These are phyloP conservation scores for Huntiella bhutanensis DNA, from an alignment of 2,329 filamentous ascomycete genomes.

Conservation along the genomic window DNA sequence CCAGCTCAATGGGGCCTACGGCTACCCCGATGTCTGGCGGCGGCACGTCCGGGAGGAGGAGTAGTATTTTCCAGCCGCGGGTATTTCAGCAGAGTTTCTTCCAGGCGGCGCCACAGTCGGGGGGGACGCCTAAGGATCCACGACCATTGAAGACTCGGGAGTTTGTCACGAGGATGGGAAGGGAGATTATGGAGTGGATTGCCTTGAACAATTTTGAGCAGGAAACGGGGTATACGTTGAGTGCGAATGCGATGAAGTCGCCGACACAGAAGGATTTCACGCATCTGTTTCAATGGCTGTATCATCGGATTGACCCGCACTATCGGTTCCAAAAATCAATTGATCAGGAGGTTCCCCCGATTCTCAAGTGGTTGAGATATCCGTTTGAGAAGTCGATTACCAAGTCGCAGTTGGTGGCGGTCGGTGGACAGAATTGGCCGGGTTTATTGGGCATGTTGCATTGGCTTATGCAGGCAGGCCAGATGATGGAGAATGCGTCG, in stretches of 20 bases:
- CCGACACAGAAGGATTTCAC: slow-evolving; percentile 98
- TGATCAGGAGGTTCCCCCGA: slow-evolving; percentile 80
- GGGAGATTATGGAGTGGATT: slow-evolving; percentile 82
- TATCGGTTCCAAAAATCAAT: slow-evolving; percentile 90
- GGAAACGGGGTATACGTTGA: slow-evolving; percentile 90
- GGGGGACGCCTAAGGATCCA: slow-evolving; percentile 70
- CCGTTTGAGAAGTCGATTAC: slow-evolving; percentile 91
- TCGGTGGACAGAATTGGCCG: slow-evolving; percentile 92
- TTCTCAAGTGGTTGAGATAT: slow-evolving; percentile 84
- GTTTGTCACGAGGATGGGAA: slow-evolving; percentile 65
- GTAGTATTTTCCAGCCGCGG: slow-evolving; percentile 62
- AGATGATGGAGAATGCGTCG: slow-evolving; percentile 77
- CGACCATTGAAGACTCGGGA: slow-evolving; percentile 65
- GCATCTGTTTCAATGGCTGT: slow-evolving; percentile 94
- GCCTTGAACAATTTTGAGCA: slow-evolving; percentile 90
- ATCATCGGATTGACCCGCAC: slow-evolving; percentile 83
- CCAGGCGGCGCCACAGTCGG: slow-evolving; percentile 62
- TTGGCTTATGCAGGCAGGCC: slow-evolving; percentile 97
- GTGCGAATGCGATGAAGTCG: slow-evolving; percentile 75
- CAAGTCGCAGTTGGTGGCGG: slow-evolving; percentile 85
- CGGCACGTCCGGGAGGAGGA: slow-evolving; percentile 37
- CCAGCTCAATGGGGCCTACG: slow-evolving; percentile 13
- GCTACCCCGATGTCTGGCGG: slow-evolving; percentile 8
- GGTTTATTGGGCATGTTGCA: slow-evolving; percentile 85
- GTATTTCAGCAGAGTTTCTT: slow-evolving; percentile 84